Evolutionary conservation across 495 filamentous ascomycete species (phyloP).

Genomic region (Hypoxylon fuscum): DNA sequence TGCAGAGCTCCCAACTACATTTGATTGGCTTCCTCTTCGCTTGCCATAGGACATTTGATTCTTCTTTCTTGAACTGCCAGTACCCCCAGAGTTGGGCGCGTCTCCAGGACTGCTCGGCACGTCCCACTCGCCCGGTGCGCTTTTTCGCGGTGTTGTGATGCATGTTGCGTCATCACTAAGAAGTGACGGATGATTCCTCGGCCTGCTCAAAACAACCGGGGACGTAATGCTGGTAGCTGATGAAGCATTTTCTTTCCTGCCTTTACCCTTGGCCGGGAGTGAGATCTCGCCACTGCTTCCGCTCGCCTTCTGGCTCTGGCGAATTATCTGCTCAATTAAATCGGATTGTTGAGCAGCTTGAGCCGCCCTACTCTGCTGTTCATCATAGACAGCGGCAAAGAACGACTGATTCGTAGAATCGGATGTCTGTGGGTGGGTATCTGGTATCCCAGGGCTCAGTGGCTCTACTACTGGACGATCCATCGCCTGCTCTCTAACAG

Average conservation of each 20-base stretch:
- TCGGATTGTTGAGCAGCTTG: slow-evolving; percentile 35
- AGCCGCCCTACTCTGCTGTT: slow-evolving; percentile 33
- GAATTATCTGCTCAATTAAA: slow-evolving; percentile 43
- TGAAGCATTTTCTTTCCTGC: slow-evolving; percentile 31
- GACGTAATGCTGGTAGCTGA: slow-evolving; percentile 41
- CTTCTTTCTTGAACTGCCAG: slow-evolving; percentile 15
- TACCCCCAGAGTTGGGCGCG: background rate
- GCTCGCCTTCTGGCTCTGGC: slow-evolving; percentile 43
- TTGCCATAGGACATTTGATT: slow-evolving; percentile 32
- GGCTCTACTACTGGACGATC: slow-evolving; percentile 37
- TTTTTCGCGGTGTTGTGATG: slow-evolving; percentile 40
- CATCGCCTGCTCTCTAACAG: slow-evolving; percentile 15
- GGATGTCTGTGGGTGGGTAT: slow-evolving; percentile 18
- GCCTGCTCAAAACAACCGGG: slow-evolving; percentile 23
- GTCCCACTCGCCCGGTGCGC: slow-evolving; percentile 37
- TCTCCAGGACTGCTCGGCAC: slow-evolving; percentile 41
- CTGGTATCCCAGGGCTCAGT: slow-evolving; percentile 27
- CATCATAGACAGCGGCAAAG: slow-evolving; percentile 38
- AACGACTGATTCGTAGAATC: slow-evolving; percentile 40
- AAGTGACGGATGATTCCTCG: slow-evolving; percentile 20
- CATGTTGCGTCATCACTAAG: slow-evolving; percentile 27
- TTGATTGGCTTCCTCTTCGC: slow-evolving; percentile 23
- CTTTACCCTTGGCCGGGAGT: slow-evolving; percentile 27
- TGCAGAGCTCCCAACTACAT: slow-evolving; percentile 3
- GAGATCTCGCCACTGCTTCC: slow-evolving; percentile 39